Evolutionary conservation across 139 green algal species (phyloP), one percentile per base, ranked within the genome.

Genomic region (Coelastrella sp.): DNA sequence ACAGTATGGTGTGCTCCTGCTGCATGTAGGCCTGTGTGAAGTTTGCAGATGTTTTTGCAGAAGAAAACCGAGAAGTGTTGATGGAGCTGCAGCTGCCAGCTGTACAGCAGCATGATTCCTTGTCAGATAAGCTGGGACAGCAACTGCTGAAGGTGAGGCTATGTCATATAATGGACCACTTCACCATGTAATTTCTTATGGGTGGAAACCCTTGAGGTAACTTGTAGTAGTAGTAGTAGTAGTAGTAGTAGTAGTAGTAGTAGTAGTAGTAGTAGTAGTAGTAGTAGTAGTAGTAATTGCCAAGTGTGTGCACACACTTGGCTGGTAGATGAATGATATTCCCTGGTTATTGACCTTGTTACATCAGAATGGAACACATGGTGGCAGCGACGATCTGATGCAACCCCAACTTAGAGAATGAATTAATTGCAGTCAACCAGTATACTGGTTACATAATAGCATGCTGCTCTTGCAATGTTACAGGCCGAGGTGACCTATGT

Each of bases 21-120:
- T 60, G 17, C 59, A 24, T 12, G 74, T 49, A 9, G 65, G 59
- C 4, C 12, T 19, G 12, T 19, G 17, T 87, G 20, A 59, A 25
- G 9, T 92, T 92, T 73, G 75, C 84, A 17, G 93, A 94, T 66
- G 25, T 95, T 72, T 94, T 92, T 76, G 85, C 93, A 17, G 89
- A 94, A 85, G 93, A 95, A 90, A 84, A 57, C 5, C 90, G 91
- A 22, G 93, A 95, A 74, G 24, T 92, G 15, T 65, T 95, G 78
- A 20, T 93, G 49, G 56, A 80, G 59, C n/a, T 95, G 8, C 65
- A 84, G 15, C 74, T 94, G 65, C 84, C 91, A 49, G 11, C 81
- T 22, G 14, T 91, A 27, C 75, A 49, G 79, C 86, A 76, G 24
- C 49, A 72, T 19, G 61, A 49, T 3, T 3, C 35, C 35, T 49